Percentiles rank a stretch among this genome's conserved stretches.
These are phyloP conservation scores for Ophiocordyceps polyrhachis-furcata DNA, from an alignment of 2,329 filamentous ascomycete species.

Conservation along the genomic window DNA sequence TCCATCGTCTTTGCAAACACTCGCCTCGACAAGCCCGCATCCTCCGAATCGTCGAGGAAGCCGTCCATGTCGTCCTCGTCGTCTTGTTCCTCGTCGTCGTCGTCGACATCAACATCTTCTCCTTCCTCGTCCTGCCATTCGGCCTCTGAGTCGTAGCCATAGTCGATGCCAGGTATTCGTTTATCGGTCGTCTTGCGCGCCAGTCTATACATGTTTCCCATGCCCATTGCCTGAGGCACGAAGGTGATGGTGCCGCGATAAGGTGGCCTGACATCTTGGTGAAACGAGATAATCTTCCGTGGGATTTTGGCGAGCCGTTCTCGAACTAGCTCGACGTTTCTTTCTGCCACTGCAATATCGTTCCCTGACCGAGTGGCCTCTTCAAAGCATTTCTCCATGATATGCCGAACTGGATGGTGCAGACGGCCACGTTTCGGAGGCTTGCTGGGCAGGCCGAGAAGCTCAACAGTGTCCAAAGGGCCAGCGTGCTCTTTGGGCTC, in stretches of 20 bases:
- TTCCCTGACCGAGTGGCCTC: constrained; percentile 22
- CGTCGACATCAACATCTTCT: constrained; percentile 49
- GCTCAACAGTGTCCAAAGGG: constrained; percentile 24
- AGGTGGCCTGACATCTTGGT: constrained; percentile 45
- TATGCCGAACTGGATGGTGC: constrained; percentile 36
- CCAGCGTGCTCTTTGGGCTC: constrained; percentile 11
- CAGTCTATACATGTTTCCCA: constrained; percentile 27
- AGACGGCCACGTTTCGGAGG: constrained; percentile 24
- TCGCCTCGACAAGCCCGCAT: constrained; percentile 35
- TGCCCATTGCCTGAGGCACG: constrained; percentile 25
- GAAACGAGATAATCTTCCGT: constrained; percentile 43
- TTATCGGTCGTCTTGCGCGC: constrained; percentile 34
- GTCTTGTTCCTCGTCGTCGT: constrained; percentile 49
- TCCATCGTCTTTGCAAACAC: constrained; percentile 51
- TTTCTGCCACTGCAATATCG: constrained; percentile 16
- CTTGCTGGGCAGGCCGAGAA: constrained; percentile 25
- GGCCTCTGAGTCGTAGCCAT: constrained; percentile 73
- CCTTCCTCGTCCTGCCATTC: constrained; percentile 68
- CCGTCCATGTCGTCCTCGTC: constrained; percentile 76
- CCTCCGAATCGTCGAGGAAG: constrained; percentile 77
- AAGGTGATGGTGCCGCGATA: constrained; percentile 60
- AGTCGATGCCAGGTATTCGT: constrained; percentile 43
- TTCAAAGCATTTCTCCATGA: constrained; percentile 37
- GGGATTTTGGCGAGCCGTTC: constrained; percentile 32
- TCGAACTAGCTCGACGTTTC: constrained; percentile 15